These are phyloP conservation scores for Posidonia oceanica DNA, from an alignment of 116 monocot species.

Conservation along the genomic window DNA sequence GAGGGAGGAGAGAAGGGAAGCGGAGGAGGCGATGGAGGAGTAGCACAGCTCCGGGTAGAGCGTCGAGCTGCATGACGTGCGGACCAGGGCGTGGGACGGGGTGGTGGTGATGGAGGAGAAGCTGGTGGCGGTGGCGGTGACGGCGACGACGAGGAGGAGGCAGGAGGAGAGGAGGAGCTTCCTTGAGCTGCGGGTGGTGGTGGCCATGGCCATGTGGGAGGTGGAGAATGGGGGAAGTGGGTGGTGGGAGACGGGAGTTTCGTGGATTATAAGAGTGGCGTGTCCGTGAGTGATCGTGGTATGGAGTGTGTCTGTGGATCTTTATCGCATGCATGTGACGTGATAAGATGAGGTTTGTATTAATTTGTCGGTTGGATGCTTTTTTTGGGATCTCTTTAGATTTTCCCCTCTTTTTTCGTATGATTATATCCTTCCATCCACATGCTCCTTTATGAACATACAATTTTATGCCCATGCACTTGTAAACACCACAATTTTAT, in stretches of 20 bases:
- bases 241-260: background rate
- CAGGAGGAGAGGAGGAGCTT: background rate
- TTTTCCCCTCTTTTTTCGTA: too few relatives aligned
- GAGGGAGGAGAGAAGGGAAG: conserved; percentile 5
- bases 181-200: background rate
- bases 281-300: too few relatives aligned
- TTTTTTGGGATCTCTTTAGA: background rate
- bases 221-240: background rate
- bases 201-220: background rate
- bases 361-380: too few relatives aligned
- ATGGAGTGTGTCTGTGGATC: too few relatives aligned
- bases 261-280: too few relatives aligned
- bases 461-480: too few relatives aligned
- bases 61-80: conserved; percentile 13
- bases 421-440: too few relatives aligned
- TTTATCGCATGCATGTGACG: background rate
- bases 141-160: background rate
- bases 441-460: too few relatives aligned
- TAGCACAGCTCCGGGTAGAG: conserved; percentile 21
- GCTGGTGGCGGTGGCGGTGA: background rate
- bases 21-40: conserved; percentile 5
- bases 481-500: too few relatives aligned
- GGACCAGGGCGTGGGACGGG: conserved; percentile 13
- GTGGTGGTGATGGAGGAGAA: background rate
- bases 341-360: background rate